Evolutionary conservation across 345 rosid genomes (phyloP).

Genomic region (Rhodamnia argentea): DNA sequence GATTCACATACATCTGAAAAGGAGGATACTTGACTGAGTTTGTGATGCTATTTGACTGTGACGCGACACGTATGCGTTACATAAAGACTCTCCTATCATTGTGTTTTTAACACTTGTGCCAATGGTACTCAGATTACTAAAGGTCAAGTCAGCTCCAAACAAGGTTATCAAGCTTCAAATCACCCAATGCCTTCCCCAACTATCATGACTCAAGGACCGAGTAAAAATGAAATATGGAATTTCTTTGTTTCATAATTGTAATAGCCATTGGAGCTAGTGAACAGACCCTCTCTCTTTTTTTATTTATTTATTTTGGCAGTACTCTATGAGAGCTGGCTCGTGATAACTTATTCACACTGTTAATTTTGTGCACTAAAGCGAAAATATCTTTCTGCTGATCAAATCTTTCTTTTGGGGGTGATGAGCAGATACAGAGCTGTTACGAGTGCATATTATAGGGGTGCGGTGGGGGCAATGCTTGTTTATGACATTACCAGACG

Average conservation of each 20-base stretch:
- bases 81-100: background rate
- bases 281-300: background rate
- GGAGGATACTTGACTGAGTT: background rate
- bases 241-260: background rate
- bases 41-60: background rate
- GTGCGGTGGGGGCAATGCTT: conserved; percentile 36
- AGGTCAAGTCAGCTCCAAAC: background rate
- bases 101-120: background rate
- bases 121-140: background rate
- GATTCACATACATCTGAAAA: background rate
- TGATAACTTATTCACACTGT: background rate
- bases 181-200: background rate
- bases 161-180: background rate
- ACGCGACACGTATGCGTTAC: background rate
- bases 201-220: background rate
- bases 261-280: background rate
- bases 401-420: background rate
- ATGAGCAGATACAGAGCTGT: conserved; percentile 30
- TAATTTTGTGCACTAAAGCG: background rate
- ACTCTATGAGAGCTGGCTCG: background rate
- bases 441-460: conserved; percentile 39
- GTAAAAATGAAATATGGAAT: background rate
- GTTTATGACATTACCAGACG: conserved; percentile 34
- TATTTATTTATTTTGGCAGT: too few relatives aligned
- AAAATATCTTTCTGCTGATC: background rate